Evolutionary conservation across 345 rosid genomes (phyloP), one percentile per base, ranked within the genome.

Genomic region (Lepidium africanum): DNA sequence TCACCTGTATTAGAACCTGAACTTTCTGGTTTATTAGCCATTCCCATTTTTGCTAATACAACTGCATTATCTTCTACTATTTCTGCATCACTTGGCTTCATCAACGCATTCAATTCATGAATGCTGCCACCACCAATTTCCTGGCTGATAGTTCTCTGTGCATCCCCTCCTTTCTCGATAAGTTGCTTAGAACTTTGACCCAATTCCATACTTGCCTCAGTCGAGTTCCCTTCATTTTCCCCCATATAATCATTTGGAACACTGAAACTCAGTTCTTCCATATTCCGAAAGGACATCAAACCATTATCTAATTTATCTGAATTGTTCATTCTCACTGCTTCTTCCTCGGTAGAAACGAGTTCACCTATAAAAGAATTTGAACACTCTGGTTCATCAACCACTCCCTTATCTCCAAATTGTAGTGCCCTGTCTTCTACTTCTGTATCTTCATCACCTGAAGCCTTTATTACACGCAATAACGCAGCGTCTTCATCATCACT

Each of bases 401-500:
- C 9, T 54, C 45, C 15, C 21, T n/a, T 10, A 36, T 53, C 73
- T 67, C 42, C 70, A 10, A 11, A 37, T 47, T 41, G 56, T 21
- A 73, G 23, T 9, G 9, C 9, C 65, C 52, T 54, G 47, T 56
- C 66, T 48, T 11, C 79, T 9, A 27, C 59, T 41, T 74, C 52
- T 2, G 60, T 65, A 14, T 54, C 78, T 50, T 71, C 79, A 64
- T 66, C 76, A 68, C 72, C 54, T 21, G 76, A 67, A 76, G 77
- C 74, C 75, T 66, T 71, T 14, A 54, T 73, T 54, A 64, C 72
- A 50, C 65, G 65, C 5, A 75, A 68, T 57, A 76, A 46, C 21
- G 11, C 65, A 21, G 23, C 15, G 35, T 53, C 70, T 33, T 79
- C 77, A 38, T 77, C 84, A 12, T 76, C 87, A 60, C 48, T 83